phyloP scores from a whole-genome alignment of 2,329 filamentous ascomycete genomes.

The Aspergillus texensis region DNA sequence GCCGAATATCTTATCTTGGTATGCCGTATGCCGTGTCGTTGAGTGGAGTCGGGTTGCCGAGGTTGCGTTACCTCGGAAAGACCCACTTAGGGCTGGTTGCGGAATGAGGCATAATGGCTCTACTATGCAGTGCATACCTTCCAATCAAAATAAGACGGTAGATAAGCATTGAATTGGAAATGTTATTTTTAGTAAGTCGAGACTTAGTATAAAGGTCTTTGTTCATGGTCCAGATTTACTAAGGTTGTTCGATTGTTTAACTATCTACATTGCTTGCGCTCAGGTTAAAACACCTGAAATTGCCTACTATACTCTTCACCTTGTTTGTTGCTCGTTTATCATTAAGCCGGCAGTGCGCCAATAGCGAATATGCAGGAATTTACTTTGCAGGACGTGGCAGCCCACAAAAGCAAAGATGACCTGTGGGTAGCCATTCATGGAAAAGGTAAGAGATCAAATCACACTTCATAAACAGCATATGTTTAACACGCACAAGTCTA shows the following conservation, averaged over 20 bases:
- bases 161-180: background rate
- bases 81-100: background rate
- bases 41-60: background rate
- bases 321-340: background rate
- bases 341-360: background rate
- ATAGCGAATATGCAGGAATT: constrained; percentile 21
- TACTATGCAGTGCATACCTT: background rate
- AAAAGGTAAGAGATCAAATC: constrained; percentile 45
- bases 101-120: background rate
- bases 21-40: background rate
- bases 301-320: background rate
- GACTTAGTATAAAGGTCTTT: background rate
- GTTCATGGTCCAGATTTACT: background rate
- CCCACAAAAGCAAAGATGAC: constrained; percentile 53
- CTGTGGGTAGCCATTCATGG: constrained; percentile 61
- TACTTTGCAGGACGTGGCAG: constrained; percentile 43
- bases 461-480: background rate
- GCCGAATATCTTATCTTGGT: background rate
- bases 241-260: background rate
- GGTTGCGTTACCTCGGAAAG: background rate
- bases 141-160: background rate
- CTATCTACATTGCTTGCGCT: background rate
- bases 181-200: background rate
- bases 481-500: constrained; percentile 50
- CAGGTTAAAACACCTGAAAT: background rate